A percentile compares a stretch with the other conserved stretches of the same genome.
These are phyloP conservation scores for Alternaria burnsii DNA, from an alignment of 2,329 filamentous ascomycete species.

Conservation along the genomic window DNA sequence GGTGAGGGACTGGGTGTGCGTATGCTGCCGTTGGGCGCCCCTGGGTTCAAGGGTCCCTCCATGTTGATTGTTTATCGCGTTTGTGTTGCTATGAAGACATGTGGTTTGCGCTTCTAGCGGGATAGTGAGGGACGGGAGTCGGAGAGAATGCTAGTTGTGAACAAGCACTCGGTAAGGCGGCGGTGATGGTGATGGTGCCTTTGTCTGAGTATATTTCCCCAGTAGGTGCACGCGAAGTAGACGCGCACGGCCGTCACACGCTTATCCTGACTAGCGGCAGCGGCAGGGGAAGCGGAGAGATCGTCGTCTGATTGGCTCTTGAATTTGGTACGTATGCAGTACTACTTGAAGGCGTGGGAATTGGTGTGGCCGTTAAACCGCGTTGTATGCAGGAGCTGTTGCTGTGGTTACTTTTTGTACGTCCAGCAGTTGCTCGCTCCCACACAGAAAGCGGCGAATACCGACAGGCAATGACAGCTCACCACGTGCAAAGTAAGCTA, in stretches of 20 bases:
- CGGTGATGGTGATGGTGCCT: slow-evolving; percentile 40
- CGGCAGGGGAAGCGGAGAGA: slow-evolving; percentile 34
- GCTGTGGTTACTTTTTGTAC: slow-evolving; percentile 1
- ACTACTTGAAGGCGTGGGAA: slow-evolving; percentile 10
- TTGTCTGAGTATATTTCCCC: slow-evolving; percentile 21
- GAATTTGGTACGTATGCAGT: slow-evolving; percentile 3
- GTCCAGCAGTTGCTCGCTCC: not conserved
- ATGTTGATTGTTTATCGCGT: slow-evolving; percentile 43
- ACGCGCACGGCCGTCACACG: slow-evolving; percentile 19
- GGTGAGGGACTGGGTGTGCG: slow-evolving; percentile 49
- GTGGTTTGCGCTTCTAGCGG: slow-evolving; percentile 36
- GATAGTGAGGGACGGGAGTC: slow-evolving; percentile 11
- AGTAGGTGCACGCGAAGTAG: slow-evolving; percentile 30
- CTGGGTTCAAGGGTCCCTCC: slow-evolving; percentile 54
- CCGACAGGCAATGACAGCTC: slow-evolving; percentile 14
- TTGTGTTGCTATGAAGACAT: slow-evolving; percentile 41
- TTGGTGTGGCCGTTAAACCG: not conserved
- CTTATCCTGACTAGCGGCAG: slow-evolving; percentile 24
- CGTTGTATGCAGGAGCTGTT: not conserved
- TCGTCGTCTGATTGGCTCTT: slow-evolving; percentile 30
- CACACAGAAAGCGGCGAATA: not conserved
- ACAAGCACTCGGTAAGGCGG: slow-evolving; percentile 20
- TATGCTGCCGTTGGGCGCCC: slow-evolving; percentile 51
- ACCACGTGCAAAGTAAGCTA: slow-evolving; percentile 14
- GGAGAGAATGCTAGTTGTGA: slow-evolving; percentile 12